Base-by-base conservation (phyloP, 163 green algal genomes). In the Scenedesmus sp. region DNA sequence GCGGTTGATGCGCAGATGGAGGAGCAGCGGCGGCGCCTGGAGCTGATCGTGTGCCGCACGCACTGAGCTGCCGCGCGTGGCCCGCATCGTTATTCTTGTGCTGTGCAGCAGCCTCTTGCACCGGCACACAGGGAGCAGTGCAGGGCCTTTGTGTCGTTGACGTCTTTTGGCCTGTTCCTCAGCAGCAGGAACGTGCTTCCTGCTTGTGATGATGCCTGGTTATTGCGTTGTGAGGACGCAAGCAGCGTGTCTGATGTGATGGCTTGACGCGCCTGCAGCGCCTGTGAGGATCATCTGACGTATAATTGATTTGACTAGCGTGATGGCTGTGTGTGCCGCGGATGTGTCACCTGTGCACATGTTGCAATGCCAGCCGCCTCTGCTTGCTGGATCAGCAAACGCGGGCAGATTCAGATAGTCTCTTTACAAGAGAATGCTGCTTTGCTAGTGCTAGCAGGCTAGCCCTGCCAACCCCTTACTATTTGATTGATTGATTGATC, bases 41-140 rank as follows among this genome's bases (percentile, higher is more conserved):
- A 91, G 87, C 84, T 89, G 3, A 77, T 70, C 46, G 34, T 74
- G 34, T 91, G 87, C 73, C 55, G 87, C 56, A 91, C 87, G 10
- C 87, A 91, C 13, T 91, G 73, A 86, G 64, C 0, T 7, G 20
- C n/a, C 12, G 15, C 26, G n/a, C 18, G 76, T 20, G 56, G 16
- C 16, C 18, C 62, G 13, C 62, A 70, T 12, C 62, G 34, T 46
- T 46, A 46, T 0, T 46, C 34, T 46, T 46, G 34, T 46, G 34
- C 34, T 46, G 34, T 46, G 34, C 34, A 46, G 34, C 34, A 46
- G 34, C 59, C 59, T 64, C 7, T 64, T 64, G 59, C 59, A 46
- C 34, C 34, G 34, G 34, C 34, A 46, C 34, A 46, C 34, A 46
- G 34, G 34, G 34, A 46, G 34, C 34, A 46, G 34, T 46, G 34